A percentile compares a stretch with the other conserved stretches of the same genome.
Evolutionary conservation across 2,329 filamentous ascomycete genomes (phyloP).

Genomic region (Penicillium sp.): DNA sequence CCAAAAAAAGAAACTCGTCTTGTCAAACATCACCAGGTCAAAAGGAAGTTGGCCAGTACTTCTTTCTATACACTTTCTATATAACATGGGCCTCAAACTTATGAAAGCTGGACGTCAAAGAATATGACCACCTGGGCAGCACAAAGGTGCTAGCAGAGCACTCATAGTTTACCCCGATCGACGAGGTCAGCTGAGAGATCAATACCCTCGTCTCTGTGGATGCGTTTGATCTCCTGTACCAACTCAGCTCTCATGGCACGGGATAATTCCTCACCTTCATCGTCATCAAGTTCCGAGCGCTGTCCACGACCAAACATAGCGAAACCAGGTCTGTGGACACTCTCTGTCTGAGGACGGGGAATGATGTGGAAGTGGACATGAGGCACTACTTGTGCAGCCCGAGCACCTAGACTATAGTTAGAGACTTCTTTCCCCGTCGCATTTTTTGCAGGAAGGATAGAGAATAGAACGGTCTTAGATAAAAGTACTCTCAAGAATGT

Average conservation of each 20-base stretch:
- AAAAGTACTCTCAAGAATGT: not conserved
- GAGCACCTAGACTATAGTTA: constrained; percentile 54
- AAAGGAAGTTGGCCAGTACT: not conserved
- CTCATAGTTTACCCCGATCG: constrained; percentile 24
- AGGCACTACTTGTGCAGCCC: constrained; percentile 87
- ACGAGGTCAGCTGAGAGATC: constrained; percentile 27
- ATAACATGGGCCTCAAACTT: not conserved
- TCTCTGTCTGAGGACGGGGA: constrained; percentile 62
- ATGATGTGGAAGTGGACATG: constrained; percentile 97
- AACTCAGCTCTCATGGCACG: constrained; percentile 38
- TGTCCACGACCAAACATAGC: constrained; percentile 50
- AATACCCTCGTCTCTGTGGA: constrained; percentile 39
- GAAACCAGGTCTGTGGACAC: constrained; percentile 32
- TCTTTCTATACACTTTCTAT: not conserved
- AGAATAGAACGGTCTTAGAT: not conserved
- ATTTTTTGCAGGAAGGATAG: not conserved
- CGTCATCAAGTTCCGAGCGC: constrained; percentile 49
- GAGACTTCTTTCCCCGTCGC: not conserved
- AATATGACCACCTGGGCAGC: not conserved
- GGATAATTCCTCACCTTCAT: constrained; percentile 42
- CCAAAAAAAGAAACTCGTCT: not conserved
- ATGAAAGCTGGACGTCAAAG: not conserved
- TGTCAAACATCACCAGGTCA: not conserved
- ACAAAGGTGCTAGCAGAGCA: not conserved
- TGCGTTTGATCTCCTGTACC: constrained; percentile 35